Evolutionary conservation across 139 green algal genomes (phyloP), one percentile per base, ranked within the genome.

Genomic region (Chlamydomonas schloesseri): DNA sequence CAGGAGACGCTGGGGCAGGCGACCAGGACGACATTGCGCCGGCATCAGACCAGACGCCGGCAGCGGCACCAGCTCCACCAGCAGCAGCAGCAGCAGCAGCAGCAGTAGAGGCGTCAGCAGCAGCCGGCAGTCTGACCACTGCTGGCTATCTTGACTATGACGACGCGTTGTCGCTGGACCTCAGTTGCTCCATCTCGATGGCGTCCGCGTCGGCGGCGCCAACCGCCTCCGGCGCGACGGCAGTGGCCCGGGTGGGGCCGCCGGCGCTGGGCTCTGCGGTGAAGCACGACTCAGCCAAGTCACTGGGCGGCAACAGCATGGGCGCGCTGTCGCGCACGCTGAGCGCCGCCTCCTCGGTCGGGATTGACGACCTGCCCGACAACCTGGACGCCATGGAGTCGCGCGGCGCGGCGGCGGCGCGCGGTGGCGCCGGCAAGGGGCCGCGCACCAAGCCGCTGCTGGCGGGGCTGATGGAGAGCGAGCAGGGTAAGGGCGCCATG

Each of bases 401-500:
- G 55, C 55, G 55, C 20, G 21, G 55, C 20, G 55, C 55, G 20
- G 13, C 55, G 20, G 21, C 60, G 60, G 60, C 60, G 60, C 18
- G 60, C 57, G 20, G 57, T 4, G 60, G 60, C 60, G 60, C 18
- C 60, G 24, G 60, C 24, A 11, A n/a, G 23, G 55, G 55, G 8
- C 18, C 55, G 18, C 17, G 55, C 60, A 33, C 23, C 24, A 68
- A 31, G 33, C 60, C 58, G 9, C 6, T 73, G 60, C 42, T 58
- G 6, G 28, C 42, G 47, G 18, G 11, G 21, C 42, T 64, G 24
- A 67, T 81, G 47, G 47, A 33, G 23, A 69, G 47, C 23, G 68
- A 81, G 53, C 50, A 81, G 73, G 73, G 68, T 67, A 69, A 69
- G 46, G 79, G 65, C 26, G 18, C 69, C 24, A 67, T 85, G 21